Evolutionary conservation across 2,329 filamentous ascomycete species (phyloP), one percentile per base, ranked within the genome.

Genomic region (Aureobasidium sp.): DNA sequence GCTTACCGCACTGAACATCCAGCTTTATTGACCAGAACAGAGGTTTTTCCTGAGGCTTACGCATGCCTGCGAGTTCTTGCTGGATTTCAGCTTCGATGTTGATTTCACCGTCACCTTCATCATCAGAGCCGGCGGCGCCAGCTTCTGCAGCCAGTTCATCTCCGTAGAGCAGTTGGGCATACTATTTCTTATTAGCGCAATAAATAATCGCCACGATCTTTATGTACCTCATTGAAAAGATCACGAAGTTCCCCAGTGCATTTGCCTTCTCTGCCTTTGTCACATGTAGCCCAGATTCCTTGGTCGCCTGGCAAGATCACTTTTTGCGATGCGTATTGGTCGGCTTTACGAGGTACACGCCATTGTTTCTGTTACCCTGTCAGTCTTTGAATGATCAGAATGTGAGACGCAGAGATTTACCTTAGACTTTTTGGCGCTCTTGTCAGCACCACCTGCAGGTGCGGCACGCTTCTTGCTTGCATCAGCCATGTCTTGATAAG

Each of bases 211-310:
- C 7, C 16, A 14, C 27, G n/a, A 30, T 25, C 21, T 21, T 32
- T 16, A 48, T 47, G 9, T 50, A 65, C 64, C 84, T 91, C 69
- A 7, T 65, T 67, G 68, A 90, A 88, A 27, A 91, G 75, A 62
- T 81, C 75, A 62, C 79, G 79, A 64, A 91, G 79, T 71, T 93
- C 89, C 54, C 80, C 77, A 2, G 88, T 81, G 14, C 88, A 87
- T 72, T 85, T 87, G 45, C 78, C 79, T 73, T 90, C 88, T 76
- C 88, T 87, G 66, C 84, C 83, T 70, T 87, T 82, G 57, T 87
- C 84, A 71, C 88, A 92, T 0, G 89, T 91, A 32, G 87, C 86
- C 88, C 88, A 93, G 62, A 93, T 85, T 5, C 89, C 89, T 58
- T 81, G 78, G 68, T 91, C 87, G 5, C 88, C 88, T 5, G 86